Evolutionary conservation across 352 stramenopile species (phyloP).

Genomic region (Globisporangium spiculum): DNA sequence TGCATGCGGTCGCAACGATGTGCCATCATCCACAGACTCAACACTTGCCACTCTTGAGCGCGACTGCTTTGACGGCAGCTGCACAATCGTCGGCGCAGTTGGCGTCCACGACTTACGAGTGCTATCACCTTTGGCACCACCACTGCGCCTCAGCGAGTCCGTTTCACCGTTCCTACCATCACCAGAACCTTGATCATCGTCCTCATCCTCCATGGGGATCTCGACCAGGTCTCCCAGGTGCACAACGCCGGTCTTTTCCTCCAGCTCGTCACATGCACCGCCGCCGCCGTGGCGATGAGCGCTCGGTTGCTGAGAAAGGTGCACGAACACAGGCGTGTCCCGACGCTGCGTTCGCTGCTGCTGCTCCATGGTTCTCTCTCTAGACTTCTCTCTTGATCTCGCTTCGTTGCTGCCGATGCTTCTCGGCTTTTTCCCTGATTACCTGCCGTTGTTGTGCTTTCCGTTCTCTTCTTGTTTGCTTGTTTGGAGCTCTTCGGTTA

Average conservation of each 20-base stretch:
- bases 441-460: background rate
- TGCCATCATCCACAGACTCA: background rate
- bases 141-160: background rate
- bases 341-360: background rate
- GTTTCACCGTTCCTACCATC: background rate
- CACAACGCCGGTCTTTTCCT: constrained; percentile 12
- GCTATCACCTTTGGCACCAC: background rate
- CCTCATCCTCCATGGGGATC: constrained; percentile 17
- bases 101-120: constrained; percentile 9
- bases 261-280: constrained; percentile 4
- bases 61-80: constrained; percentile 11
- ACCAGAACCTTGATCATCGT: background rate
- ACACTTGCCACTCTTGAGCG: background rate
- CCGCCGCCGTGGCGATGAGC: background rate
- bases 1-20: background rate
- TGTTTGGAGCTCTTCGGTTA: background rate
- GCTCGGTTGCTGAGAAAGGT: background rate
- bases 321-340: constrained; percentile 4
- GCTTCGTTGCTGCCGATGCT: background rate
- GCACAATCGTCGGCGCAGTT: constrained; percentile 14
- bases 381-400: background rate
- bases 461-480: background rate
- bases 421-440: background rate
- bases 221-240: constrained; percentile 6
- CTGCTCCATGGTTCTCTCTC: background rate